Conservation (phyloP, 1,284 basidiomycete species). For the Tremellales sp. region DNA sequence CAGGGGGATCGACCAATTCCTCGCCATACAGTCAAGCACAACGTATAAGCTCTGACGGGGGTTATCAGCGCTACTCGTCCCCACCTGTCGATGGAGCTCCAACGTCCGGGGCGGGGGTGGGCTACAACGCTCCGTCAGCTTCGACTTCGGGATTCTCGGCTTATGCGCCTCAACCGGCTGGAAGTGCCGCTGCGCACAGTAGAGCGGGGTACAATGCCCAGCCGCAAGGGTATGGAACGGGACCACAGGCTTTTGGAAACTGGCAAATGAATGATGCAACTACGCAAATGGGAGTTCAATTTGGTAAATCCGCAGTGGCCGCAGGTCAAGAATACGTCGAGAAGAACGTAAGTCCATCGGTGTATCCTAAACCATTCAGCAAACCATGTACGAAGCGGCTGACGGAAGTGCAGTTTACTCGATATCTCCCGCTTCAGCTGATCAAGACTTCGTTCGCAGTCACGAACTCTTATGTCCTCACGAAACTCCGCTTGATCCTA, state of each 20-base stretch:
- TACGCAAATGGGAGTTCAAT: slow-evolving; percentile 93
- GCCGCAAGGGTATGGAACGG: slow-evolving; percentile 49
- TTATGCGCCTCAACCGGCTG: slow-evolving; percentile 4
- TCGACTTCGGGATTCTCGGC: slow-evolving; percentile 22
- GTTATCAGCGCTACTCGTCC: slow-evolving; percentile 45
- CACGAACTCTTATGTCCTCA: slow-evolving; percentile 90
- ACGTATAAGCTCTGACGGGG: slow-evolving; percentile 50
- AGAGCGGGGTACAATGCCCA: slow-evolving; percentile 33
- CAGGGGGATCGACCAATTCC: slow-evolving; percentile 47
- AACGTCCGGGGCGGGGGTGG: not conserved
- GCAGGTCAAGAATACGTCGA: slow-evolving; percentile 96
- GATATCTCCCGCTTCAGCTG: slow-evolving; percentile 65
- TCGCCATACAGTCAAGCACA: slow-evolving; percentile 40
- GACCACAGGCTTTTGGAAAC: slow-evolving; percentile 17
- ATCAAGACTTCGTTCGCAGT: slow-evolving; percentile 96
- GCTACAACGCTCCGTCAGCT: not conserved
- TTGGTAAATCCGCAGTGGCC: slow-evolving; percentile 84
- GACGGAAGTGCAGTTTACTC: slow-evolving; percentile 64
- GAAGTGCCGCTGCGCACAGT: slow-evolving; percentile 8
- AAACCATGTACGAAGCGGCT: not conserved
- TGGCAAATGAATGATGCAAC: slow-evolving; percentile 77
- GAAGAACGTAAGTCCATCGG: slow-evolving; percentile 66
- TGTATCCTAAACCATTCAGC: not conserved
- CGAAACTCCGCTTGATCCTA: slow-evolving; percentile 82
- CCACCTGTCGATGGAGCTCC: slow-evolving; percentile 41